Base-by-base conservation (phyloP, 2,329 filamentous ascomycete genomes). In the Epicoccum nigrum region DNA sequence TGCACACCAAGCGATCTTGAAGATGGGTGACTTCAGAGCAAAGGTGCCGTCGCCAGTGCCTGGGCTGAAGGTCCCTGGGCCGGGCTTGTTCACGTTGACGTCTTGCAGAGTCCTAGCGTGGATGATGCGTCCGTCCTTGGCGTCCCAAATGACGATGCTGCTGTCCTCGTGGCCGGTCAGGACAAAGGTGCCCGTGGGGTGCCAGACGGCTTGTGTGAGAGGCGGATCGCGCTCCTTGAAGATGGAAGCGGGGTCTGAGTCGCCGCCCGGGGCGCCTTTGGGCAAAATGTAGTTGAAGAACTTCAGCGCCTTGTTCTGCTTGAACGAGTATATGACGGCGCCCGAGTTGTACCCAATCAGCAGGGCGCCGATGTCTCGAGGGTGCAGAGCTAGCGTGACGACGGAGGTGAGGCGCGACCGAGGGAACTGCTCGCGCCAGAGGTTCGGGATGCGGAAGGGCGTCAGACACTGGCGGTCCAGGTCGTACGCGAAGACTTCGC, bases 131-230 rank as follows among this genome's bases (percentile, higher is more conserved):
- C 90, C 91, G 67, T 97, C 93, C 64, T 92, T 95, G 1, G 88
- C 79, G 71, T 99, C 94, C 92, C 93, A 99, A 61, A 97, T 88
- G 0, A 96, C 93, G 38, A 99, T 77, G 62, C 90, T 96, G 27
- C 89, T 88, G 69, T 99, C 94, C 48, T 96, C 92, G 67, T 97
- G 89, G 1, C 87, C 89, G 0, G 91, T 96, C 59, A 94, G 70
- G 30, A 97, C 77, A 65, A 96, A 96, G 0, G 90, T 95, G 0
- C 92, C 94, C 1, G 90, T 96, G 0, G 94, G 94, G 75, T 99
- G 94, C 92, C 93, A 99, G 13, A 93, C 73, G 1, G 91, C 92
- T 62, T 96, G 89, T 1, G 87, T 90, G 55, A 97, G 75, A 51
- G 82, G 84, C 12, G 93, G 94, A 62, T 81, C 84, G 42, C 92